Evolutionary conservation across 2,329 filamentous ascomycete species (phyloP).

Genomic region (Tolypocladium endophyticum): DNA sequence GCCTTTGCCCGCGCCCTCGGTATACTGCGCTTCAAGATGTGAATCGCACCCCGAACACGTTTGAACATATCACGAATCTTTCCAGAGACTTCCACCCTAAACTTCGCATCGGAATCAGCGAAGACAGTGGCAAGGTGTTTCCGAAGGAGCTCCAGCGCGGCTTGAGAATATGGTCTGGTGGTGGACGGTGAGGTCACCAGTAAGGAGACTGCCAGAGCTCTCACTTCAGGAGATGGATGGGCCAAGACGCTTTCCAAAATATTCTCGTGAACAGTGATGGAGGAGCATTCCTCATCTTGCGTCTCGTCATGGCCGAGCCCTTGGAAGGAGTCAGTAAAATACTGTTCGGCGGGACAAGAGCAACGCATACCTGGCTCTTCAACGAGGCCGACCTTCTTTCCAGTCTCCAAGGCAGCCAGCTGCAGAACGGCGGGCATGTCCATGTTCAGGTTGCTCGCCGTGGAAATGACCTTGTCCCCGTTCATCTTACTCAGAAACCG

Average conservation of each 20-base stretch:
- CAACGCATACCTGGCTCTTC: conserved; percentile 49
- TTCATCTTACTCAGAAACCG: conserved; percentile 49
- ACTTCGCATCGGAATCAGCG: conserved; percentile 76
- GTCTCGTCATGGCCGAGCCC: conserved; percentile 14
- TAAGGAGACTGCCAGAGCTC: conserved; percentile 72
- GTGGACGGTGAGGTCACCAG: conserved; percentile 66
- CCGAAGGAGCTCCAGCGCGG: conserved; percentile 51
- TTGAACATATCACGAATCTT: conserved; percentile 68
- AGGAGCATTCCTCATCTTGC: conserved; percentile 8
- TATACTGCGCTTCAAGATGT: conserved; percentile 38
- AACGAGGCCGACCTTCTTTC: conserved; percentile 59
- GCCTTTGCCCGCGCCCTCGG: conserved; percentile 22
- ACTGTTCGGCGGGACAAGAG: too few species aligned
- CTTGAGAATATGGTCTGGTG: conserved; percentile 58
- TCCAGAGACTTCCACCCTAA: conserved; percentile 69
- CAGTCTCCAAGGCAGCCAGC: conserved; percentile 58
- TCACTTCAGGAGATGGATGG: conserved; percentile 52
- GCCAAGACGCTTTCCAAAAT: conserved; percentile 42
- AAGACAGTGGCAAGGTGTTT: conserved; percentile 61
- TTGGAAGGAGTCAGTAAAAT: conserved; percentile 3
- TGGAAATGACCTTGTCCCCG: conserved; percentile 34
- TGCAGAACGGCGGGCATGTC: conserved; percentile 48
- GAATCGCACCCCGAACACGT: conserved; percentile 58
- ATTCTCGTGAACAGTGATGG: conserved; percentile 26
- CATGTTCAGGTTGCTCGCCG: conserved; percentile 31